A percentile compares a stretch with the other conserved stretches of the same genome.
These are phyloP conservation scores for Silene uniflora DNA, from an alignment of 148 eudicot genomes.

Conservation along the genomic window DNA sequence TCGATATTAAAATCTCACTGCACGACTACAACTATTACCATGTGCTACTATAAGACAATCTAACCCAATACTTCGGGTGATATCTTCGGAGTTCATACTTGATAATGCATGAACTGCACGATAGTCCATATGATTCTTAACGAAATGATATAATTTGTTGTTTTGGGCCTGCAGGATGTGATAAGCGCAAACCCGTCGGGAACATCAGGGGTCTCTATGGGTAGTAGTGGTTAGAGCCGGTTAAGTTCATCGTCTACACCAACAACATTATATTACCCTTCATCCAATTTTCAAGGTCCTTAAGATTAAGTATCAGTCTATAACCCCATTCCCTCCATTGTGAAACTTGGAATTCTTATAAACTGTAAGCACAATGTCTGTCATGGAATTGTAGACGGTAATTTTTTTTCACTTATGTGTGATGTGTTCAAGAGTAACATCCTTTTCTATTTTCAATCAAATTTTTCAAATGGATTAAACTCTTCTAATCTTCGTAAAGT, in stretches of 20 bases:
- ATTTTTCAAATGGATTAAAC: too few species aligned
- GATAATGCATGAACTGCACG: too few species aligned
- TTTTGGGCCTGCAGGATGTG: slow-evolving; percentile 26
- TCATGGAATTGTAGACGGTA: slow-evolving; percentile 2
- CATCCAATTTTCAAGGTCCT: not conserved
- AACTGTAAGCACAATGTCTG: not conserved
- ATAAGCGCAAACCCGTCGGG: slow-evolving; percentile 19
- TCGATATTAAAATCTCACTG: too few species aligned
- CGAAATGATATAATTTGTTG: not conserved
- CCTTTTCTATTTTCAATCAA: not conserved
- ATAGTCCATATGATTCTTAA: too few species aligned
- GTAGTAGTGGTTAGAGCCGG: slow-evolving; percentile 10
- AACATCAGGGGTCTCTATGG: not conserved
- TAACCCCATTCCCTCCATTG: not conserved
- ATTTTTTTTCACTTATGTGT: not conserved
- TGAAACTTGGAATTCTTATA: not conserved
- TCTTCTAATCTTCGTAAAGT: not conserved
- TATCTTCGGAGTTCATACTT: too few species aligned
- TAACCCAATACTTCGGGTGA: too few species aligned
- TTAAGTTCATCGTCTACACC: slow-evolving; percentile 15
- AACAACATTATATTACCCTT: not conserved
- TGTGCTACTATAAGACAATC: too few species aligned
- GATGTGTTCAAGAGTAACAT: not conserved
- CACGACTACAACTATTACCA: too few species aligned
- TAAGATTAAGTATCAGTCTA: not conserved